Conservation (phyloP, 1,284 basidiomycete species). For the Heliocybe sulcata region DNA sequence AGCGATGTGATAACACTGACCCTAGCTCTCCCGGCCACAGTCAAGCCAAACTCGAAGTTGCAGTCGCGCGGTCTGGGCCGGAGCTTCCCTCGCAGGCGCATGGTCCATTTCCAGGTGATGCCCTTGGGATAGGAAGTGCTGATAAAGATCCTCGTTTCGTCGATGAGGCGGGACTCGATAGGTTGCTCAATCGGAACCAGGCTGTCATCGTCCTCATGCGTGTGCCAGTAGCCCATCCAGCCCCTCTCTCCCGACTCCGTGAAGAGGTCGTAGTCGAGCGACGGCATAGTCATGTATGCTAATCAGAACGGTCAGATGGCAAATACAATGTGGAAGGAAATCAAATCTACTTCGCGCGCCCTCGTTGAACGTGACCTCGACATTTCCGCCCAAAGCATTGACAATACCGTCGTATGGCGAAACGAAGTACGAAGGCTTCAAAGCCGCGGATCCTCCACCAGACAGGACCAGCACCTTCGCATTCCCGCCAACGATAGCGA, state of each 20-base stretch:
- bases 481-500: slow-evolving; percentile 74
- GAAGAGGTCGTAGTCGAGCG: slow-evolving; percentile 47
- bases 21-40: slow-evolving; percentile 61
- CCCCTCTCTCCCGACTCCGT: slow-evolving; percentile 50
- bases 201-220: slow-evolving; percentile 39
- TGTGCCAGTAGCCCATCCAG: slow-evolving; percentile 57
- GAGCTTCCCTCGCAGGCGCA: slow-evolving; percentile 51
- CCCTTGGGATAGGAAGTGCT: slow-evolving; percentile 42
- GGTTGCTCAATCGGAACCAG: slow-evolving; percentile 32
- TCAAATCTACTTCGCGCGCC: slow-evolving; percentile 44
- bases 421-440: slow-evolving; percentile 68
- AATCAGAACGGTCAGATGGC: not conserved
- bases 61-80: slow-evolving; percentile 45
- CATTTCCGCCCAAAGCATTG: slow-evolving; percentile 33
- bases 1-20: slow-evolving; percentile 30
- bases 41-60: slow-evolving; percentile 65
- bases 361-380: slow-evolving; percentile 57
- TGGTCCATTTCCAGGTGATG: slow-evolving; percentile 54
- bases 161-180: slow-evolving; percentile 31
- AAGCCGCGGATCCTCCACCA: slow-evolving; percentile 71
- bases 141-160: slow-evolving; percentile 52
- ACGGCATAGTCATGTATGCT: slow-evolving; percentile 50
- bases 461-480: slow-evolving; percentile 62
- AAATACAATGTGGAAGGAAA: slow-evolving; percentile 2
- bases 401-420: slow-evolving; percentile 68